Evolutionary conservation across 768 basidiomycete genomes (phyloP).

Genomic region (Amylocystis lapponica): DNA sequence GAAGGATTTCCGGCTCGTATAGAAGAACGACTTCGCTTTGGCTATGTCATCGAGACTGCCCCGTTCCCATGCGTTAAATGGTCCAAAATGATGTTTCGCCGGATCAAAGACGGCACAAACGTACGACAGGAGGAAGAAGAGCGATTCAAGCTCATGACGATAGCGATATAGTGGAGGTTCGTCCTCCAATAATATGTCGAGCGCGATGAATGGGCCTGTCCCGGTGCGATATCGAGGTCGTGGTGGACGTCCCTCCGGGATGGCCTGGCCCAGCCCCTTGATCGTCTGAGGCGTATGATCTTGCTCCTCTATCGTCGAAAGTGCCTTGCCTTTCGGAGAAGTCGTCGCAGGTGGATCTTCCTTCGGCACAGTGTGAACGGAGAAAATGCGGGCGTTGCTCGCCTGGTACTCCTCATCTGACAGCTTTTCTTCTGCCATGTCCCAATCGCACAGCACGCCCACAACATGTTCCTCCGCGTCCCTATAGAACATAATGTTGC

Average conservation of each 20-base stretch:
- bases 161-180: neutral
- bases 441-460: constrained; percentile 26
- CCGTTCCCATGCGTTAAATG: neutral
- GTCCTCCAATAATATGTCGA: constrained; percentile 2
- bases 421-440: constrained; percentile 21
- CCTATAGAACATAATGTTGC: constrained; percentile 22
- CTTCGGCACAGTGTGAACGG: too few species aligned
- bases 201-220: constrained; percentile 7
- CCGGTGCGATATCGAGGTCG: constrained; percentile 2
- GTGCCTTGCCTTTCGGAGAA: too few species aligned
- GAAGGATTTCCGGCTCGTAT: too few species aligned
- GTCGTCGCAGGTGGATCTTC: too few species aligned
- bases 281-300: too few species aligned
- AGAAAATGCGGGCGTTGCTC: too few species aligned
- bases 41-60: neutral
- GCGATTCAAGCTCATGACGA: constrained; percentile 3
- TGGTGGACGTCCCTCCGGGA: too few species aligned
- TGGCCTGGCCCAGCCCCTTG: too few species aligned
- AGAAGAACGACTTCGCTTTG: neutral
- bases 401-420: too few species aligned
- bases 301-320: too few species aligned
- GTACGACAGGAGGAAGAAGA: constrained; percentile 4
- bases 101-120: neutral
- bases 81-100: neutral
- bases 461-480: constrained; percentile 3